Base-by-base conservation (phyloP, 345 rosid species). In the Gynandropsis gynandra region DNA sequence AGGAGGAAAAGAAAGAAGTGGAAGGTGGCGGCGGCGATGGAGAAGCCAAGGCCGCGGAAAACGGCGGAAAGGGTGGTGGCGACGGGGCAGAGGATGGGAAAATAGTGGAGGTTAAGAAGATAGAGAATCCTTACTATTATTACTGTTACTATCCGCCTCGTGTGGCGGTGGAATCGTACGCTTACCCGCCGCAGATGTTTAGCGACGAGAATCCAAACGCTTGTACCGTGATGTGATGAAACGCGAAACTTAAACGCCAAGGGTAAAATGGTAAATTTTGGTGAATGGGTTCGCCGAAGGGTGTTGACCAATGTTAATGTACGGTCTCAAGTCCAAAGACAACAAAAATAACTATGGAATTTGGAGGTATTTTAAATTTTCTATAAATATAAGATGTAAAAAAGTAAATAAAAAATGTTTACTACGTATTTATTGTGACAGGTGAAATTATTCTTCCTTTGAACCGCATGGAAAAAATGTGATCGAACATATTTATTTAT, bases 121-220 rank as follows among this genome's bases (percentile, higher is more conserved):
- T 77, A 18, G 96, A 90, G 58, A 53, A 66, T 53, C 70, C 66
- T 12, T 60, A 67, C 42, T 43, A 67, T 47, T 82, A 75, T 48
- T 50, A 58, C 20, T 24, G 5, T 32, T 67, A 74, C 31, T 72
- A 77, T 62, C 79, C 83, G 1, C 74, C 61, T 16, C 76, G 72
- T 48, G 59, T 72, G 54, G 70, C 76, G 0, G 63, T 72, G 74
- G 95, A 80, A 10, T 1, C 72, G 24, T 24, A 72, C 9, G 76
- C 86, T 10, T 80, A 78, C 34, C 78, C 86, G 16, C 95, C 93
- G 8, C 92, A 86, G 70, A 56, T 80, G 65, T 86, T 86, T 71
- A 86, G 92, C 16, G 95, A 86, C 56, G 95, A 87, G 69, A 87
- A 87, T 76, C 96, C 96, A 44, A 83, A 87, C 58, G 93, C 96